Base-by-base conservation (phyloP, 306 rosid genomes). In the Rubus idaeus region DNA sequence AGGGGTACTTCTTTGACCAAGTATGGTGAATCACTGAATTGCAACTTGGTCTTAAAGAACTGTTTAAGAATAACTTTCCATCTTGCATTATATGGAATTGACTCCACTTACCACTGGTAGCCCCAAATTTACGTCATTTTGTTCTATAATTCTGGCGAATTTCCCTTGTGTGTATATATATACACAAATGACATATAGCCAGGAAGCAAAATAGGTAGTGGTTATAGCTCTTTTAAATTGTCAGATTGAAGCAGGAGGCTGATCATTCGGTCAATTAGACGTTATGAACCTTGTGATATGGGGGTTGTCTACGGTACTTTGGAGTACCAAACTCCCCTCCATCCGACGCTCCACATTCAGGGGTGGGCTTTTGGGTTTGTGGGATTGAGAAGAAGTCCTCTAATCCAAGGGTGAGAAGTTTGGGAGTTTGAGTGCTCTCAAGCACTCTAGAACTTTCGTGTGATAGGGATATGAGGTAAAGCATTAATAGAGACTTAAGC, bases 1-100 rank as follows among this genome's bases (percentile, higher is more conserved):
- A 53, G 11, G 26, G 66, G 53, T 23, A 8, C 65, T 51, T 17
- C 23, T 76, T 23, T 77, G 80, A 76, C 79, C 51, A 26, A 16
- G 41, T 60, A 4, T 50, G 2, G 63, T 4, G 9, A 75, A 64
- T 7, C 51, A 53, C 42, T 4, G 9, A 75, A 64, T 12, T 65
- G 65, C 42, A 40, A 41, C 16, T 39, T 65, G 73, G 56, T 39
- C 35, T 13, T 21, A 20, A 16, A 20, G 0, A 50, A 76, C 45
- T 45, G 46, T 74, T 58, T 61, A 18, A 42, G 51, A 72, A 39
- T 39, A 61, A 50, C 12, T 30, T 30, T 39, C 12, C 75, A 39
- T n/a, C n/a, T 72, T 52, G n/a, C 51, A 37, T 35, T 72, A 37
- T 37, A 50, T 71, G 75, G 44, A n/a, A 21, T 8, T 52, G 65